Base-by-base conservation (phyloP, 2,329 filamentous ascomycete species). In the Diaporthe longicolla region DNA sequence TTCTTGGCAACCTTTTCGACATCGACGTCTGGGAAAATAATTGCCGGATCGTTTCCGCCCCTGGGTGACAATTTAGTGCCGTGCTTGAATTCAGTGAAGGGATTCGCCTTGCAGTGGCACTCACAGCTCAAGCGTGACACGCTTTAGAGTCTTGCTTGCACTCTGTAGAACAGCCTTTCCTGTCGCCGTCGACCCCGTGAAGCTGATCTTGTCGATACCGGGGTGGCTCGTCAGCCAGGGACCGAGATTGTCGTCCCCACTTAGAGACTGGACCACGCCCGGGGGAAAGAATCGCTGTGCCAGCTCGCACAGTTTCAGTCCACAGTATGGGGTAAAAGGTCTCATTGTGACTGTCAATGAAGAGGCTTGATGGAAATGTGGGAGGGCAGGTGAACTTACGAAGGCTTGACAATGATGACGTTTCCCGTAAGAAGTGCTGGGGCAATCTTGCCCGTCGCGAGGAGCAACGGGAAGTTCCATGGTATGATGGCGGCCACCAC, bases 231-330 rank as follows among this genome's bases (percentile, higher is more conserved):
- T 91, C 66, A 93, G 80, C 86, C 85, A 86, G 0, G 88, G 89
- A 3, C 91, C 91, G 8, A 93, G 86, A 55, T 85, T 83, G 76
- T 92, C 90, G 68, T 89, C 89, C 9, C 91, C 91, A 70, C 88
- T 88, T 2, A 93, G 81, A 0, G 84, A 87, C 78, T 92, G 90
- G 1, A 92, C 79, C 26, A 93, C 89, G 54, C 91, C 91, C 0
- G 89, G 86, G 2, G 90, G 89, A 80, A 92, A 89, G 81, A 91
- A 83, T 19, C 86, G 78, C 74, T 88, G 85, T 0, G 85, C 89
- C 2, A 93, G 79, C 80, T 92, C 90, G 10, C 85, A 87, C 21
- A 91, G 78, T 80, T 93, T 93, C 48, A 93, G 82, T 5, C 83
- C 83, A 4, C 85, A 86, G 81, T 91, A 91, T 0, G 89, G 89